Evolutionary conservation across 768 basidiomycete species (phyloP).

Genomic region (Lactifluus echinatus): DNA sequence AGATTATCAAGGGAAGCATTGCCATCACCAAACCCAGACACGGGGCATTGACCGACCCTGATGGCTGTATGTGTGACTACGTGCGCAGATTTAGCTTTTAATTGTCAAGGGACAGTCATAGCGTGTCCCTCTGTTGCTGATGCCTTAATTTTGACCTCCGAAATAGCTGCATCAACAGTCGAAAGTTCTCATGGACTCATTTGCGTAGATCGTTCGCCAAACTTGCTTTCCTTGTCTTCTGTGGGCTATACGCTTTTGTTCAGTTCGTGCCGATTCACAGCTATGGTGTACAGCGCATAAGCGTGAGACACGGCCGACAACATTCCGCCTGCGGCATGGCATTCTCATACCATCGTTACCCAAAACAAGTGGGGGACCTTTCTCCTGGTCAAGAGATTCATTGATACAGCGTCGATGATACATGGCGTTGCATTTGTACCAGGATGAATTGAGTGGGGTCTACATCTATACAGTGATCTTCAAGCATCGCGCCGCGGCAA

Average conservation of each 20-base stretch:
- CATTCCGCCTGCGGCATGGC: too few relatives aligned
- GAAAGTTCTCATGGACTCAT: conserved; percentile 51
- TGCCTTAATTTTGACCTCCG: not conserved
- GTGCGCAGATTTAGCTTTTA: too few relatives aligned
- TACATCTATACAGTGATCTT: not conserved
- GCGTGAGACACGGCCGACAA: too few relatives aligned
- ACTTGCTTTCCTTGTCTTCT: not conserved
- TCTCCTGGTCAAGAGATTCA: not conserved
- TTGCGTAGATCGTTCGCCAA: not conserved
- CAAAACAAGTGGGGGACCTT: not conserved
- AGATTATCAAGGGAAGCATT: conserved; percentile 68
- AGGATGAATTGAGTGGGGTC: not conserved
- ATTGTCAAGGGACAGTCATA: conserved; percentile 64
- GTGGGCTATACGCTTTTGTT: not conserved
- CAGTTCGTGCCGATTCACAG: not conserved
- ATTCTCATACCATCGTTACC: too few relatives aligned
- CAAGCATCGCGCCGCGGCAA: conserved; percentile 33
- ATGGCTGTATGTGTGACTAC: conserved; percentile 67
- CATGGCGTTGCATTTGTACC: not conserved
- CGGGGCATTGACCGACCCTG: conserved; percentile 95
- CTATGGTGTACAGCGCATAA: too few relatives aligned
- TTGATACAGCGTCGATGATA: not conserved
- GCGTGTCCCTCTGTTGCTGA: conserved; percentile 39
- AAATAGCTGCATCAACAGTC: conserved; percentile 56
- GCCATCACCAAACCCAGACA: conserved; percentile 94